Base-by-base conservation (phyloP, 2,329 filamentous ascomycete genomes). In the Albifimbria verrucaria region DNA sequence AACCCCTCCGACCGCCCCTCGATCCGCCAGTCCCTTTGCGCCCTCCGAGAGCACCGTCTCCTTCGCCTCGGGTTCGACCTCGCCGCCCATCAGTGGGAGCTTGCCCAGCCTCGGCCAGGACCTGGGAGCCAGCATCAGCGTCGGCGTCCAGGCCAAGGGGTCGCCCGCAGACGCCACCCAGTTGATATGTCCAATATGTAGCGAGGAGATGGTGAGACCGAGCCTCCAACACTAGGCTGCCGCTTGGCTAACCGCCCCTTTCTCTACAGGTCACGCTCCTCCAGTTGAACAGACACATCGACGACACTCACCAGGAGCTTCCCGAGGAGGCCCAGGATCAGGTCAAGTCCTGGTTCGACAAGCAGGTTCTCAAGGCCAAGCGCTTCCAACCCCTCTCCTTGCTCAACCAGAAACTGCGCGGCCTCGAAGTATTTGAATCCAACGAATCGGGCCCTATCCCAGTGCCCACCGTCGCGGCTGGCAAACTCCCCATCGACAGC, bases 281-380 rank as follows among this genome's bases (percentile, higher is more conserved):
- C 39, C 94, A 99, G 74, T 77, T 99, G 41, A 97, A 99, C 68
- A 85, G 78, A 62, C 82, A 85, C 60, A 82, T 97, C 65, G 92
- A 97, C 74, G 92, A 97, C 68, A 85, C 79, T 57, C 92, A 97
- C 73, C 89, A 92, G 69, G 92, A 96, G 65, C 82, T 97, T 15
- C 89, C 95, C 67, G 89, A 90, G 58, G 82, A 91, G 55, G 87
- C 92, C 66, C 92, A 96, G 67, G 90, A 96, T 70, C 91, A 97
- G 72, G 92, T 96, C 62, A 95, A 95, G 75, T 93, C 92, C 41
- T 97, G 92, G 92, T 96, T 97, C 73, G 90, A 95, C 75, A 89
- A 90, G 66, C 92, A 96, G 72, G 92, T 97, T 72, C 81, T 89
- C 60, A 96, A 95, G 70, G 92, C 92, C 11, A 96, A 94, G 72